Conservation (phyloP, 1,284 basidiomycete species). For the Ustilago lituana region DNA sequence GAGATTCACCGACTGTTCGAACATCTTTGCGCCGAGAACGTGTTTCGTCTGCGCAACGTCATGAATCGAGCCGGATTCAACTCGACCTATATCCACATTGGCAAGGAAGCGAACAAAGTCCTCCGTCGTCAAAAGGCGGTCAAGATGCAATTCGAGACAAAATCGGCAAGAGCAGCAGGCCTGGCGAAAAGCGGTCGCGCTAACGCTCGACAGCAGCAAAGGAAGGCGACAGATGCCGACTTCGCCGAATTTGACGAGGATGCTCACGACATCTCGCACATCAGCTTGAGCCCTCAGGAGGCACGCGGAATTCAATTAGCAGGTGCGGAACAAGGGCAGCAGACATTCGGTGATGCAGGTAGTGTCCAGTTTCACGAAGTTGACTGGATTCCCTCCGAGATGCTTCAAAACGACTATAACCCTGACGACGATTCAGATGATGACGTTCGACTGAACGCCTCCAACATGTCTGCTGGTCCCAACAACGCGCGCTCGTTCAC, state of each 20-base stretch:
- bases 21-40: conserved; percentile 71
- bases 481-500: background rate
- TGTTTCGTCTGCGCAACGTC: conserved; percentile 66
- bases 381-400: conserved; percentile 16
- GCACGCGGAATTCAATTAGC: background rate
- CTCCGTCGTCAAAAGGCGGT: conserved; percentile 47
- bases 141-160: conserved; percentile 48
- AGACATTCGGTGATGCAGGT: conserved; percentile 22
- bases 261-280: conserved; percentile 47
- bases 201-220: conserved; percentile 6
- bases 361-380: conserved; percentile 18
- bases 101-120: conserved; percentile 20
- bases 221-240: conserved; percentile 22
- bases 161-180: conserved; percentile 18
- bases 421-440: conserved; percentile 24
- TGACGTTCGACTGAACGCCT: conserved; percentile 11
- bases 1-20: conserved; percentile 76
- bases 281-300: conserved; percentile 28
- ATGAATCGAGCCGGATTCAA: conserved; percentile 66
- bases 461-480: background rate
- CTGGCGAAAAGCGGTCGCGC: conserved; percentile 26
- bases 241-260: conserved; percentile 42
- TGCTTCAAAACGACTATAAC: conserved; percentile 27
- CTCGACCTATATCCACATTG: conserved; percentile 65
- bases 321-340: background rate